Percentiles rank a stretch among this genome's conserved stretches.
These are phyloP conservation scores for Pichia californica DNA, from an alignment of 805 yeast genomes.

Conservation along the genomic window DNA sequence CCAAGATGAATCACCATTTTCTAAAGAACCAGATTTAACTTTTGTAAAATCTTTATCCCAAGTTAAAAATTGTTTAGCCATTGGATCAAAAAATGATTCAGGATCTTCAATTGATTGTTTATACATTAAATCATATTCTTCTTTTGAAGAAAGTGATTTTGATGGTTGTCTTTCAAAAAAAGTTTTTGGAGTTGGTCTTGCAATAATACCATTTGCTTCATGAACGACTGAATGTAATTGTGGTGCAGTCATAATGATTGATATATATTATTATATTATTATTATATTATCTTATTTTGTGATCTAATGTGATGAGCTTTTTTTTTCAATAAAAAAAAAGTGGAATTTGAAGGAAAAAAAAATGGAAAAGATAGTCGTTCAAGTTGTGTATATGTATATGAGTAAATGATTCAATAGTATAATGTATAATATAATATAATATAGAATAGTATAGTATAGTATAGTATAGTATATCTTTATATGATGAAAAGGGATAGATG, in stretches of 20 bases:
- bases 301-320: too few species aligned
- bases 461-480: too few species aligned
- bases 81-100: constrained; percentile 67
- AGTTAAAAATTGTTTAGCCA: constrained; percentile 62
- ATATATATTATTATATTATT: too few species aligned
- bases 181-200: constrained; percentile 46
- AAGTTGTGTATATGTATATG: too few species aligned
- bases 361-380: too few species aligned
- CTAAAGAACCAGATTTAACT: constrained; percentile 58
- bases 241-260: background rate
- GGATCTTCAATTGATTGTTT: constrained; percentile 75
- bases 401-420: too few species aligned
- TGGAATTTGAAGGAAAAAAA: too few species aligned
- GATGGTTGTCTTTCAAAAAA: constrained; percentile 56
- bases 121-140: constrained; percentile 66
- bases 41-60: constrained; percentile 77
- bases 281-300: too few species aligned
- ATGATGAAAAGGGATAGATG: too few species aligned
- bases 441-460: too few species aligned
- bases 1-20: constrained; percentile 85
- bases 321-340: too few species aligned
- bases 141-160: constrained; percentile 52
- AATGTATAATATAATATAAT: too few species aligned
- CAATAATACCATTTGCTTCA: constrained; percentile 48
- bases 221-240: constrained; percentile 44